Evolutionary conservation across 2,329 filamentous ascomycete genomes (phyloP), one percentile per base, ranked within the genome.

Genomic region (Colletotrichum sidae): DNA sequence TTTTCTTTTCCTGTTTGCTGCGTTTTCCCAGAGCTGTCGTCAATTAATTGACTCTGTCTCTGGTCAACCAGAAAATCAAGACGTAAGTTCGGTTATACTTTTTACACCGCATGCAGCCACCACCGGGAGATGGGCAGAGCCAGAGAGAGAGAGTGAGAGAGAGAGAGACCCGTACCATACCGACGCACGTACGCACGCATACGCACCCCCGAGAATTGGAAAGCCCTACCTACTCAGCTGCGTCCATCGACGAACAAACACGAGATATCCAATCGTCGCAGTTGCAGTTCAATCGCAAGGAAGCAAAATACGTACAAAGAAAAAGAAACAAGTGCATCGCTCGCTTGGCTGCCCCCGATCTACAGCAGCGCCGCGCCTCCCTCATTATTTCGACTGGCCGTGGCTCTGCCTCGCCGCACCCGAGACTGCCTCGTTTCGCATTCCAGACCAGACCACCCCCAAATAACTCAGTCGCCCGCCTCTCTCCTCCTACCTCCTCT

Each of bases 1-100:
- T 64, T 60, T 65, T 69, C 65, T 60, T 69, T 69, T 65, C 53
- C 58, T 66, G 60, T 62, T 69, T 66, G 55, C 65, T 68, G 63
- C 67, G 61, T 59, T 60, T 53, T 25, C 47, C 49, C 37, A 46
- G 49, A 59, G 50, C 42, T 34, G 34, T 64, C 52, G 59, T 60
- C 64, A 58, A 64, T 50, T 64, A 59, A 68, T 39, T 54, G 60
- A 64, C 44, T 37, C 13, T 44, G 42, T 38, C 37, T 25, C 25
- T 25, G 25, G 11, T 63, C 58, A 49, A 57, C 53, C 11, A 34
- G 34, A 37, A 62, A 38, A 62, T 17, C 25, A 34, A 56, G 58
- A 65, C 45, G 62, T 65, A 33, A 65, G 58, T 62, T 33, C 33
- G 8, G 7, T 17, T 4, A 13, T 50, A 7, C 37, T 34, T 56